Percentiles rank a stretch among this genome's conserved stretches.
phyloP scores from a whole-genome alignment of 1,284 basidiomycete species.

The Trametes sp. region DNA sequence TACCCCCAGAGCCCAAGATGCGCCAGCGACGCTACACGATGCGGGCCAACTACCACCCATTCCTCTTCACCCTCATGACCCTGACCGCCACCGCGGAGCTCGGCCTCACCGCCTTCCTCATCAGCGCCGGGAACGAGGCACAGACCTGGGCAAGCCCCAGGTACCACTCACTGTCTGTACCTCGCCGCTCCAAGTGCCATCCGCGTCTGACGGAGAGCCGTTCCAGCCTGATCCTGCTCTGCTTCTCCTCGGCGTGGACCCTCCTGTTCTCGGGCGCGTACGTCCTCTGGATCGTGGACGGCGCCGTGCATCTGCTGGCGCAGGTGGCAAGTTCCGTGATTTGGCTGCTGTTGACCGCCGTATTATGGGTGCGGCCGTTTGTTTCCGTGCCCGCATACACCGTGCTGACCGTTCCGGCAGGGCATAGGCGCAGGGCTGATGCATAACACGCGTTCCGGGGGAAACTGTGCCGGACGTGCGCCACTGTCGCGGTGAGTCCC shows the following conservation, averaged over 20 bases:
- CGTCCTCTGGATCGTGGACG: conserved; percentile 72
- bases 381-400: no score
- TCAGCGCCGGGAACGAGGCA: conserved; percentile 67
- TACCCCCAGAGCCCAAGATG: conserved; percentile 28
- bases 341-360: conserved; percentile 69
- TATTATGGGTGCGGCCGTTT: conserved; percentile 64
- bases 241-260: conserved; percentile 77
- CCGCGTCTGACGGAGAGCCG: conserved; percentile 26
- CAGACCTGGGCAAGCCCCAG: conserved; percentile 64
- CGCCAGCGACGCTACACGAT: conserved; percentile 36
- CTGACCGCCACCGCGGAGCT: conserved; percentile 73
- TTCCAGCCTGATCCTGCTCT: conserved; percentile 59
- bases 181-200: conserved; percentile 20
- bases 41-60: conserved; percentile 68
- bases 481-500: conserved; percentile 57
- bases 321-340: conserved; percentile 78
- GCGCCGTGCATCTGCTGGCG: conserved; percentile 69
- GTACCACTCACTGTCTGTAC: conserved; percentile 71
- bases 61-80: conserved; percentile 73
- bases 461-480: conserved; percentile 60
- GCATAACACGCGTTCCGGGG: conserved; percentile 64
- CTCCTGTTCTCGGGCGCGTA: conserved; percentile 71
- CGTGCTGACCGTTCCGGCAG: conserved; percentile 44
- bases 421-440: conserved; percentile 71
- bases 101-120: conserved; percentile 73